These are phyloP conservation scores for Brasilioporus rufonigricans DNA, from an alignment of 768 basidiomycete genomes.

Conservation along the genomic window DNA sequence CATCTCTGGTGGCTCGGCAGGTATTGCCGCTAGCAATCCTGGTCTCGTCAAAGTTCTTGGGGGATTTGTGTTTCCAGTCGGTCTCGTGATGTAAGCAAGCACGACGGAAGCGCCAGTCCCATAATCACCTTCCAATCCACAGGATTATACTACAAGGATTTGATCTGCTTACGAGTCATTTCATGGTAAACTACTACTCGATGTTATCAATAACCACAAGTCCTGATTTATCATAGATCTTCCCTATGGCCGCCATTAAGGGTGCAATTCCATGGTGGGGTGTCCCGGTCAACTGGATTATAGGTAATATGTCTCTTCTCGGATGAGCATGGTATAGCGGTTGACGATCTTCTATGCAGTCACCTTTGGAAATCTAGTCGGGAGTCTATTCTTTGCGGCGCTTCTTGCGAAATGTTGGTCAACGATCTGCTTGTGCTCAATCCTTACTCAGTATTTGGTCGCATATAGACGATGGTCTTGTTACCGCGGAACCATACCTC, in stretches of 20 bases:
- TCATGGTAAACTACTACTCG: slow-evolving; percentile 50
- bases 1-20: slow-evolving; percentile 55
- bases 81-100: slow-evolving; percentile 65
- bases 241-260: slow-evolving; percentile 66
- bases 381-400: slow-evolving; percentile 68
- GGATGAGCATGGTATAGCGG: neutral
- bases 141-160: slow-evolving; percentile 74
- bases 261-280: slow-evolving; percentile 69
- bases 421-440: neutral
- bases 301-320: slow-evolving; percentile 43
- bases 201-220: neutral
- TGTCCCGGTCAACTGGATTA: slow-evolving; percentile 63
- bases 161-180: slow-evolving; percentile 72
- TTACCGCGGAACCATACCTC: slow-evolving; percentile 57
- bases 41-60: slow-evolving; percentile 65
- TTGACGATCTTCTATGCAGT: slow-evolving; percentile 39
- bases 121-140: neutral
- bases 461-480: slow-evolving; percentile 53
- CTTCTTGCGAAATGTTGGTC: slow-evolving; percentile 62
- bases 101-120: neutral
- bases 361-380: slow-evolving; percentile 64
- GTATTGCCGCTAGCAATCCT: slow-evolving; percentile 51
- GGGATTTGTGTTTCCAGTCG: slow-evolving; percentile 73
- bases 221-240: slow-evolving; percentile 41
- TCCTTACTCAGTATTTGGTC: neutral